phyloP scores from a whole-genome alignment of 2,329 filamentous ascomycete genomes.

The Phialophora tarda region DNA sequence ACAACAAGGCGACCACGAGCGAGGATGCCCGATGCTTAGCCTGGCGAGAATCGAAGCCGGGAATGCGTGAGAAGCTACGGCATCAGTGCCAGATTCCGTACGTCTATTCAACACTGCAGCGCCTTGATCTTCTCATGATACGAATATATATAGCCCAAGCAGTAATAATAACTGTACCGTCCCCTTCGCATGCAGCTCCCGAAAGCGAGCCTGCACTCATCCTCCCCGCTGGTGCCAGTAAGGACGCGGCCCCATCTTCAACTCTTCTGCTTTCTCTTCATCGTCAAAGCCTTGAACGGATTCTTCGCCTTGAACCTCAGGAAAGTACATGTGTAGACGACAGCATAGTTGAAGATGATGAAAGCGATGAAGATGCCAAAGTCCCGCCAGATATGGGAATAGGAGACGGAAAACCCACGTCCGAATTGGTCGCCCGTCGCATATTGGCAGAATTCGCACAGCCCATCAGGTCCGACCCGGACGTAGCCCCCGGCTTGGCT shows the following conservation, averaged over 20 bases:
- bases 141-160: neutral
- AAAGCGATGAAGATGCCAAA: slow-evolving; percentile 78
- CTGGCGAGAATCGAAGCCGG: neutral
- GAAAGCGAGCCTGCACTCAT: neutral
- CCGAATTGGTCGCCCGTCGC: slow-evolving; percentile 50
- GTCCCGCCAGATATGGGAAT: slow-evolving; percentile 75
- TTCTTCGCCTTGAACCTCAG: slow-evolving; percentile 37
- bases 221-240: too few relatives aligned
- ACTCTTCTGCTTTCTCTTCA: slow-evolving; percentile 27
- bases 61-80: neutral
- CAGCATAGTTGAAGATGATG: slow-evolving; percentile 68
- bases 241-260: neutral
- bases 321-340: slow-evolving; percentile 35
- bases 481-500: slow-evolving; percentile 52
- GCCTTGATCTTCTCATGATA: neutral
- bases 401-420: slow-evolving; percentile 57
- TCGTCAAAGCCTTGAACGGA: slow-evolving; percentile 28
- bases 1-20: too few relatives aligned
- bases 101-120: neutral
- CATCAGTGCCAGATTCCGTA: neutral
- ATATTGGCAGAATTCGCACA: slow-evolving; percentile 58
- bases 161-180: neutral
- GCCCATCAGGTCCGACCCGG: slow-evolving; percentile 51
- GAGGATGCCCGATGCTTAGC: neutral
- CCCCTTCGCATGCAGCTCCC: neutral